phyloP scores from a whole-genome alignment of 345 rosid species.

The Lumnitzera littorea region DNA sequence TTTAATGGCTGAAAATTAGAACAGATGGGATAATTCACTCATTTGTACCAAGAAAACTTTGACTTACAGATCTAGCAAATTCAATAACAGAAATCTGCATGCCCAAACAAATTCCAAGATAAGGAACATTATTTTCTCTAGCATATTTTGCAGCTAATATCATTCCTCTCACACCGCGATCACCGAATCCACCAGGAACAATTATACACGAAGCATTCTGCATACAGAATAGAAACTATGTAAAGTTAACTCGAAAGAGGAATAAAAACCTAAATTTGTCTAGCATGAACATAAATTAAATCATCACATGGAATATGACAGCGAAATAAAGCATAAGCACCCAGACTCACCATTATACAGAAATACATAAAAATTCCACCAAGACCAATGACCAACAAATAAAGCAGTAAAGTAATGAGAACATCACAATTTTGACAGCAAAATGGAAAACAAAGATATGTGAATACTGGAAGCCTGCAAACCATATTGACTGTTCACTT shows the following conservation, averaged over 20 bases:
- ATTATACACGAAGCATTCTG: conserved; percentile 87
- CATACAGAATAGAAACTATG: conserved; percentile 1
- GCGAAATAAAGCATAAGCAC: too few relatives aligned
- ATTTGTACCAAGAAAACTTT: conserved; percentile 1
- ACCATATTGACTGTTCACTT: too few relatives aligned
- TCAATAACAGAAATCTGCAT: conserved; percentile 98
- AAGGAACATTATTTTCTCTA: conserved; percentile 82
- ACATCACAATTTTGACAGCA: too few relatives aligned
- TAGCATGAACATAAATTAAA: too few relatives aligned
- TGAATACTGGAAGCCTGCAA: too few relatives aligned
- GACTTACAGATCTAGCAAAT: conserved; percentile 80
- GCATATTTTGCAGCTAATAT: conserved; percentile 92
- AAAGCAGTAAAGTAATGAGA: too few relatives aligned
- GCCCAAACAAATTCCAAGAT: conserved; percentile 95
- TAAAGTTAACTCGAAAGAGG: not conserved
- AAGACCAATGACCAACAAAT: too few relatives aligned
- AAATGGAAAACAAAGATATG: too few relatives aligned
- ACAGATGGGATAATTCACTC: not conserved
- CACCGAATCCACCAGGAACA: conserved; percentile 99
- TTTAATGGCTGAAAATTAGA: conserved; percentile 10
- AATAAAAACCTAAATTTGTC: too few relatives aligned
- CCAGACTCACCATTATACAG: too few relatives aligned
- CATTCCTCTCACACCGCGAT: conserved; percentile 94
- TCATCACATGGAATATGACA: too few relatives aligned
- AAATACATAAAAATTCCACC: too few relatives aligned